These are phyloP conservation scores for Telfairia occidentalis DNA, from an alignment of 331 rosid species.

Conservation along the genomic window DNA sequence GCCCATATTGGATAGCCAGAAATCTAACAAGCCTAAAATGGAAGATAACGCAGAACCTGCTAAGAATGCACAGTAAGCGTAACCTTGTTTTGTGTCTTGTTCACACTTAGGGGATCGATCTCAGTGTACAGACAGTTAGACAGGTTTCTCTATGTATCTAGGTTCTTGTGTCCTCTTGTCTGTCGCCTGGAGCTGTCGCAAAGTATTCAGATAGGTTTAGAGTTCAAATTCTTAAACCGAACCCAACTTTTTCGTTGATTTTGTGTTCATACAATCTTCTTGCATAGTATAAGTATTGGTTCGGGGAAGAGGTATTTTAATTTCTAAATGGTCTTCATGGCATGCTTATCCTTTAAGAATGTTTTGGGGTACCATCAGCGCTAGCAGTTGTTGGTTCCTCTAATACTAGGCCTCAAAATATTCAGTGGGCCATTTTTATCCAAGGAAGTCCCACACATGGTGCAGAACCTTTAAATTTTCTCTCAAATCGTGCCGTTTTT, in stretches of 20 bases:
- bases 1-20: constrained; percentile 42
- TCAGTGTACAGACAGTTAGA: constrained; percentile 14
- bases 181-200: neutral
- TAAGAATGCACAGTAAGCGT: constrained; percentile 30
- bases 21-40: constrained; percentile 40
- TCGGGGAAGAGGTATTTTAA: neutral
- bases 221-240: neutral
- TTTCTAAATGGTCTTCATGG: neutral
- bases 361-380: neutral
- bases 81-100: neutral
- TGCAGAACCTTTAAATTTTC: neutral
- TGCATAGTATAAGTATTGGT: neutral
- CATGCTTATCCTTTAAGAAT: neutral
- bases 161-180: neutral
- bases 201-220: neutral
- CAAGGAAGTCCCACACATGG: neutral
- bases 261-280: neutral
- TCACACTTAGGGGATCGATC: neutral
- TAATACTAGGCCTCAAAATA: neutral
- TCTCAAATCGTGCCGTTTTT: neutral
- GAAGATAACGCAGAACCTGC: constrained; percentile 37
- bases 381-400: neutral
- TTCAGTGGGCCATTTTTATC: neutral
- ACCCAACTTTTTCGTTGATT: neutral
- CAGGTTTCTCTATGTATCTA: neutral